Evolutionary conservation across 176 grass and related monocot species (phyloP).

Genomic region (Rhipidocladum racemiflorum): DNA sequence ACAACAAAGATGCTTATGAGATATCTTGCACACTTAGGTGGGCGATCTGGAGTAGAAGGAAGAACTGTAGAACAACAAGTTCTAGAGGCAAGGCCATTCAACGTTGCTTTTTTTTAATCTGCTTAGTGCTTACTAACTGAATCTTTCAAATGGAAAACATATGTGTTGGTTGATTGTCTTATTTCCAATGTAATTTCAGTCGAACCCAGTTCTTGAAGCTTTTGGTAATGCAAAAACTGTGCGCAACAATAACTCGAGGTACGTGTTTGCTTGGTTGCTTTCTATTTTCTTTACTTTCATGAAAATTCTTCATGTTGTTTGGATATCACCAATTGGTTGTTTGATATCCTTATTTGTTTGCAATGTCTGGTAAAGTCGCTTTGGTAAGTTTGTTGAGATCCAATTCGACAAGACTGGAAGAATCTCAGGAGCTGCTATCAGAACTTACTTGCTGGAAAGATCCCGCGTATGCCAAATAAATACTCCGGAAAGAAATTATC

Average conservation of each 20-base stretch:
- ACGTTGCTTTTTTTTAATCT: conserved; percentile 9
- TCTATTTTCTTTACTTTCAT: conserved; percentile 26
- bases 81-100: conserved; percentile 68
- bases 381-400: conserved; percentile 99
- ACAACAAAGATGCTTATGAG: conserved; percentile 99
- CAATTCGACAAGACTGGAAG: conserved; percentile 97
- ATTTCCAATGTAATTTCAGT: conserved; percentile 57
- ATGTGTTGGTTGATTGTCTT: conserved; percentile 27
- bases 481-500: conserved; percentile 96
- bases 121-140: neutral
- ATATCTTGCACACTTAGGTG: conserved; percentile 96
- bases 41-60: conserved; percentile 89
- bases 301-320: conserved; percentile 26
- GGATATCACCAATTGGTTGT: conserved; percentile 29
- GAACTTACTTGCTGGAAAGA: conserved; percentile 99
- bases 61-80: conserved; percentile 99
- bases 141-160: conserved; percentile 13
- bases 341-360: conserved; percentile 26
- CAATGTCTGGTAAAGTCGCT: conserved; percentile 62
- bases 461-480: conserved; percentile 99
- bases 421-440: conserved; percentile 96
- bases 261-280: conserved; percentile 21
- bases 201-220: conserved; percentile 99
- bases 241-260: conserved; percentile 98
- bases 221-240: conserved; percentile 99